Evolutionary conservation across 257 asterid species (phyloP).

Genomic region (Coffea canephora): DNA sequence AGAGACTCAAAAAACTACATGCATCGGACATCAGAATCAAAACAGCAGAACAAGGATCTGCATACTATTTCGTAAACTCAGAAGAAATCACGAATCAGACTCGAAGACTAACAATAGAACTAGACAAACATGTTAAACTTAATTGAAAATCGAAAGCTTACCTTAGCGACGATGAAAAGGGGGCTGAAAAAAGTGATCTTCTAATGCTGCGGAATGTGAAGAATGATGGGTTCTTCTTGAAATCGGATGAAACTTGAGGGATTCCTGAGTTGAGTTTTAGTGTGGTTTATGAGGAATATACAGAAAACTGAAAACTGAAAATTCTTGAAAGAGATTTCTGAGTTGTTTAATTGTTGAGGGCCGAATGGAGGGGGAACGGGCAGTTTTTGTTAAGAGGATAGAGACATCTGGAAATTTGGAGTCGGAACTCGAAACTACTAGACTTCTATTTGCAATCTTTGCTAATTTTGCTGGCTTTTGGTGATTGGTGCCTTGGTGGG

Average conservation of each 20-base stretch:
- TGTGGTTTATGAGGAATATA: too few relatives aligned
- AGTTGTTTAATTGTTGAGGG: background rate
- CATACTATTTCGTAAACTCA: background rate
- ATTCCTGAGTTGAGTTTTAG: background rate
- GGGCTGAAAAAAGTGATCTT: background rate
- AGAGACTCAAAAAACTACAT: background rate
- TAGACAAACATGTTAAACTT: background rate
- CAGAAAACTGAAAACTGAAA: background rate
- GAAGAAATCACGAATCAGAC: background rate
- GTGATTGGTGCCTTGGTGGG: background rate
- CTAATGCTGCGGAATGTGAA: background rate
- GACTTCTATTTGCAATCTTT: background rate
- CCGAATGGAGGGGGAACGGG: background rate
- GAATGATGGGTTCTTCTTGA: background rate
- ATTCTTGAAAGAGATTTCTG: background rate
- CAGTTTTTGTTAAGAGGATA: conserved; percentile 5
- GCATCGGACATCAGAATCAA: background rate
- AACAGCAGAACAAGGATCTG: background rate
- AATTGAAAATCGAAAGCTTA: background rate
- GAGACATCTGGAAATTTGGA: conserved; percentile 16
- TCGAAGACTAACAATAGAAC: too few relatives aligned
- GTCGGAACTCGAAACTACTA: conserved; percentile 26
- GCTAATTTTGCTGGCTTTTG: conserved; percentile 8
- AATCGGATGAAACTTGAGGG: background rate
- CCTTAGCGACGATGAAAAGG: background rate